Evolutionary conservation across 768 basidiomycete species (phyloP), one percentile per base, ranked within the genome.

Genomic region (Mycena alexandri): DNA sequence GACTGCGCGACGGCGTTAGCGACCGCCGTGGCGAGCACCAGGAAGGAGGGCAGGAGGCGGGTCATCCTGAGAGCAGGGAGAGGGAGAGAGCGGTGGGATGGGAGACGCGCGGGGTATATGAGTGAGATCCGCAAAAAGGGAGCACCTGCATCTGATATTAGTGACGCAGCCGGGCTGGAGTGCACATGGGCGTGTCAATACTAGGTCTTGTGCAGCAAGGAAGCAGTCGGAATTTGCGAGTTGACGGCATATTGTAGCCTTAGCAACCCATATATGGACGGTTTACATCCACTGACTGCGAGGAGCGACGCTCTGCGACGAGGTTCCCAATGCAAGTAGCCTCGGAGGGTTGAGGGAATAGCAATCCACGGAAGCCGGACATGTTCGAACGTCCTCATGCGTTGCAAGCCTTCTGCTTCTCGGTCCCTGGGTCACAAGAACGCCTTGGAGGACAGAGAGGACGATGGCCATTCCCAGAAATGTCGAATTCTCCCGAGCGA

Each of bases 1-100:
- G 75, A 81, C 13, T 78, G 76, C 53, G 76, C 81, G 33, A 70
- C 68, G 25, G 60, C 63, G 53, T 58, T 51, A 47, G 61, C 60
- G 14, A 65, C 68, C 16, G 56, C 33, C 43, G 64, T 46, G 51
- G 58, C 51, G 51, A 70, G 64, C 48, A 54, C 69, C 55, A 66
- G 50, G 36, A 66, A 66, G 25, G 69, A 62, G 22, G 61, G 48
- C 1, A 70, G 50, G 55, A 69, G 59, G 52, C 68, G 68, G 59
- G 55, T 44, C 68, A 69, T 69, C 61, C 46, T 60, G 58, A 14
- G 17, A 12, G 52, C 17, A 24, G 43, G 61, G 51, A 34, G 48
- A 47, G 38, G 29, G 50, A 61, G 24, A 19, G 3, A 54, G 42
- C 38, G 33, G 10, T 11, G 2, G 38, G 10, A 2, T 38, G 38